Evolutionary conservation across 208 protist genomes (phyloP).

Genomic region (Leishmania arabica): DNA sequence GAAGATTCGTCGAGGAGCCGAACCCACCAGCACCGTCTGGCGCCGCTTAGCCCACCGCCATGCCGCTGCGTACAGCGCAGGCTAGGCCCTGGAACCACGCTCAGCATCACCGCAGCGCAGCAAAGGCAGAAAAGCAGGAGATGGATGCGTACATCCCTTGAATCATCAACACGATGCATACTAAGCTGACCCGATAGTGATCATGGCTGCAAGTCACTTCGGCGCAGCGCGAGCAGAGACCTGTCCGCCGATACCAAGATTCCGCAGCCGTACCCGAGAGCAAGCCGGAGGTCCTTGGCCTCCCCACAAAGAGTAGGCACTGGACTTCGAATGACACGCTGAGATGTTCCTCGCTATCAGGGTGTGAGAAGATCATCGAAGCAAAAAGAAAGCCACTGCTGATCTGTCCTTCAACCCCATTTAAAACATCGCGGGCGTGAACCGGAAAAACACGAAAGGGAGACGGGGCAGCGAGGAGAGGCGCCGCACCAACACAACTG

Average conservation of each 20-base stretch:
- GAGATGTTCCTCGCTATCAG: not conserved
- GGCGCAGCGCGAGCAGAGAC: not conserved
- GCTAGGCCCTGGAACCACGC: not conserved
- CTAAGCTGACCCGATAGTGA: not conserved
- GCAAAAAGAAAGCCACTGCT: not conserved
- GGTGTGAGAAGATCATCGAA: not conserved
- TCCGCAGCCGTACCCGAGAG: not conserved
- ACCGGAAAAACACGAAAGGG: not conserved
- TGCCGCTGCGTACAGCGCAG: no score
- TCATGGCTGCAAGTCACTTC: not conserved
- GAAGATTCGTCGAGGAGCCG: not conserved
- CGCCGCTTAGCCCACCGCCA: not conserved
- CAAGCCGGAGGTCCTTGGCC: not conserved
- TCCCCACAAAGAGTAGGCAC: not conserved
- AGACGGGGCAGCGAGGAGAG: not conserved
- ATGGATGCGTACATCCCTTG: not conserved
- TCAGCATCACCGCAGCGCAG: not conserved
- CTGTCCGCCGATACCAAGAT: not conserved
- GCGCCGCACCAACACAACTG: not conserved
- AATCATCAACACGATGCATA: not conserved
- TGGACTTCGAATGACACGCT: not conserved
- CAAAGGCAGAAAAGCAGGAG: not conserved
- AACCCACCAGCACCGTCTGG: not conserved
- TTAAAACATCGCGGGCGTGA: not conserved
- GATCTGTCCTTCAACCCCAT: not conserved